Evolutionary conservation across 2,329 filamentous ascomycete genomes (phyloP), one percentile per base, ranked within the genome.

Genomic region (Mycogone perniciosa): DNA sequence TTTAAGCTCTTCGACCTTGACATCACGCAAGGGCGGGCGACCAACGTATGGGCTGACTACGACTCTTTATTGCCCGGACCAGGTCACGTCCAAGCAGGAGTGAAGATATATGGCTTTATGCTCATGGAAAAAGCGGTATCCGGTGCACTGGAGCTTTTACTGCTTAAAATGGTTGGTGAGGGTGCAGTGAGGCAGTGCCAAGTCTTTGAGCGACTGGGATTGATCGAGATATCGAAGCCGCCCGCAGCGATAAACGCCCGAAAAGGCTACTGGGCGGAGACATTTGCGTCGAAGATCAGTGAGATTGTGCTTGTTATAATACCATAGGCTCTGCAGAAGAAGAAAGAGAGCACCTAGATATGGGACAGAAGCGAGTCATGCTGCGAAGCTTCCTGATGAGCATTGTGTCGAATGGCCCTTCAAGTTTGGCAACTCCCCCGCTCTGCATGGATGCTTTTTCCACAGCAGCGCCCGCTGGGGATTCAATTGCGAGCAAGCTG

Each of bases 1-100:
- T 56, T 46, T 47, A 41, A 50, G 6, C 8, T 52, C 5, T 31
- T 52, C 1, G 39, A 52, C 6, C 30, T 56, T 1, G 48, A 46
- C 27, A 46, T 54, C 26, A 39, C 48, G 34, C 29, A 50, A 11
- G 31, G 31, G 10, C 42, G 40, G 11, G 42, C 52, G 10, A 40
- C 37, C 8, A 52, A 50, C 26, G 35, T 50, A 4, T 56, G 49
- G 52, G 49, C 38, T 10, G 54, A 56, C 11, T 56, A 50, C 42
- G 35, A 56, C 40, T 50, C 41, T 8, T 50, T 34, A 26, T 20
- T 43, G 13, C 26, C 35, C 2, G 54, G 38, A 8, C n/a, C 27
- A 20, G 29, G 39, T n/a, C 34, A 47, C 20, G 9, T 52, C 7
- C 7, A 26, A 1, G 7, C 44, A 8, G 50, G 44, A 6, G 42